These are phyloP conservation scores for Solanum clarkiae DNA, from an alignment of 257 asterid genomes.

Conservation along the genomic window DNA sequence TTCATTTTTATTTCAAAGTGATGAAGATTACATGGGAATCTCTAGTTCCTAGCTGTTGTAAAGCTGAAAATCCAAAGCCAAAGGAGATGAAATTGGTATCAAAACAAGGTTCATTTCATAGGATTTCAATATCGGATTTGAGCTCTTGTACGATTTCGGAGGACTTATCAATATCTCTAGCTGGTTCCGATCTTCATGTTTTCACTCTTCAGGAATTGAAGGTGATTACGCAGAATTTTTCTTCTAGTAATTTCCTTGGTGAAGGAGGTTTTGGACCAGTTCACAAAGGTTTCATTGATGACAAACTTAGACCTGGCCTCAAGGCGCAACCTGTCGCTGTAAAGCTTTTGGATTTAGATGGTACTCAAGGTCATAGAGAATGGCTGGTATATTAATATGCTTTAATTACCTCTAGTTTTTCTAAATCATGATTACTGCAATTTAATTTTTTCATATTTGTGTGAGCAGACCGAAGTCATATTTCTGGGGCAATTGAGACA, in stretches of 20 bases:
- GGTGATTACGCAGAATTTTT: slow-evolving; percentile 64
- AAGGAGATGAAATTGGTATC: slow-evolving; percentile 3
- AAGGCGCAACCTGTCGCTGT: slow-evolving; percentile 97
- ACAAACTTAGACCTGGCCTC: slow-evolving; percentile 62
- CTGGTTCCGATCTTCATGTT: slow-evolving; percentile 52
- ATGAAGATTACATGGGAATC: slow-evolving; percentile 46
- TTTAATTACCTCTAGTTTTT: too few species aligned
- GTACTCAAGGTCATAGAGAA: slow-evolving; percentile 83
- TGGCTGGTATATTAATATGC: slow-evolving; percentile 24
- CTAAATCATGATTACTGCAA: too few species aligned
- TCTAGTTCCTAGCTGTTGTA: slow-evolving; percentile 41
- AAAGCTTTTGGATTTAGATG: slow-evolving; percentile 78
- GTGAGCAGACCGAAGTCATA: slow-evolving; percentile 68
- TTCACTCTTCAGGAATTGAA: slow-evolving; percentile 83
- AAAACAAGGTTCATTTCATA: slow-evolving; percentile 32
- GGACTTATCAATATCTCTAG: slow-evolving; percentile 66
- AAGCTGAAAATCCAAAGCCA: slow-evolving; percentile 10
- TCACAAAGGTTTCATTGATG: slow-evolving; percentile 89
- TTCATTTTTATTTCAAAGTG: not conserved
- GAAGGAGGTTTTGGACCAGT: slow-evolving; percentile 99
- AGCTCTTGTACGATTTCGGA: slow-evolving; percentile 59
- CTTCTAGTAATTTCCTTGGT: slow-evolving; percentile 70
- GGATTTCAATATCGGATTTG: slow-evolving; percentile 51
- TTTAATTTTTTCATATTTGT: not conserved
- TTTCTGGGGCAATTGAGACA: slow-evolving; percentile 83